Base-by-base conservation (phyloP, 2,329 filamentous ascomycete species). In the Helotiales sp. region DNA sequence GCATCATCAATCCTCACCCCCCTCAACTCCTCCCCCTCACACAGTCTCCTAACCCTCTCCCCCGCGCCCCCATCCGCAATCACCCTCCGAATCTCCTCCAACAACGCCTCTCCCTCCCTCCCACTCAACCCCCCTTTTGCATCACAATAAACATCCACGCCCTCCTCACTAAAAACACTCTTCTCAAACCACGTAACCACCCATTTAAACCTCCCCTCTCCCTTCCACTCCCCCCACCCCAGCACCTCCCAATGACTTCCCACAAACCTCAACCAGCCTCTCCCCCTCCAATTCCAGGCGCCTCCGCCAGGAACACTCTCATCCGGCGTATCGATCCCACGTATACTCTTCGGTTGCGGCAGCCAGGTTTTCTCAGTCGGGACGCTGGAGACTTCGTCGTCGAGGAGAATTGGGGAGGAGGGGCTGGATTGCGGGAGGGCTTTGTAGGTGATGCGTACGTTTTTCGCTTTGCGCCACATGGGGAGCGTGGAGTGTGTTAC, bases 111-210 rank as follows among this genome's bases (percentile, higher is more conserved):
- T n/a, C n/a, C n/a, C n/a, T n/a, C n/a, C n/a, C 81, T 84, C 65
- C 85, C 80, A 63, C 83, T 85, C 70, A 93, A 70, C 0, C 91
- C 91, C 69, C 84, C 85, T 61, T 80, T 84, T 17, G 84, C 82
- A 72, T 91, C 84, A 54, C 87, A 89, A 78, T 95, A 96, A 10
- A 96, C 79, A 79, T 97, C 93, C 32, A 97, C 75, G 0, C 93
- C 93, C 65, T 93, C 91, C 70, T 91, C 90, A 6, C 93, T 96
- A 73, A 97, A 96, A 52, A 94, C 72, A 26, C 92, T 96, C 75
- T 91, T 89, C 70, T 90, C 89, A 78, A 97, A 97, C 84, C 90
- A 95, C 4, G 92, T 96, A 15, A 97, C 91, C 1, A 87, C 88
- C 91, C 92, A 97, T n/a, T n/a, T n/a, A n/a, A 72, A 85, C 84